Percentiles rank a stretch among this genome's conserved stretches.
Evolutionary conservation across 140 eudicot genomes (phyloP).

Genomic region (Anethum foeniculum): DNA sequence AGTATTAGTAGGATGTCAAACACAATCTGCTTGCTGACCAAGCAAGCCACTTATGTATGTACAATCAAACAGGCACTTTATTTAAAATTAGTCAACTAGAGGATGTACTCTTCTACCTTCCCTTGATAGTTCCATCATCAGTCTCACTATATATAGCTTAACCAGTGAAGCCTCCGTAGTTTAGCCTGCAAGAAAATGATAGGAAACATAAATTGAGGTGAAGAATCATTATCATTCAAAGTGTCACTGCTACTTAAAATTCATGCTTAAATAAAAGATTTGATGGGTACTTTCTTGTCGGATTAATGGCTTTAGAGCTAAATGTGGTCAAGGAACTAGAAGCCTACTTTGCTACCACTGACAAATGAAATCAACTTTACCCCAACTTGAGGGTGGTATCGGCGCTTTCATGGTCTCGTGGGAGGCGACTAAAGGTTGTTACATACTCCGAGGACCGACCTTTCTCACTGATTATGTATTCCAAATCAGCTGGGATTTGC

Average conservation of each 20-base stretch:
- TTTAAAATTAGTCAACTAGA: background rate
- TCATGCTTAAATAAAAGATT: background rate
- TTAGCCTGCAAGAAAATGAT: background rate
- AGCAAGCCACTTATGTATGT: no score
- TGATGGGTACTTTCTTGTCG: no score
- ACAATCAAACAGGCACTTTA: background rate
- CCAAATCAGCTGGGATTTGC: conserved; percentile 27
- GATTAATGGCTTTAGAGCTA: background rate
- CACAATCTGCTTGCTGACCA: no score
- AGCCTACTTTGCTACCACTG: background rate
- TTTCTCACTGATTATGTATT: conserved; percentile 30
- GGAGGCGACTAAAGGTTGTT: conserved; percentile 55
- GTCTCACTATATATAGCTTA: no score
- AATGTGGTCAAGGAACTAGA: background rate
- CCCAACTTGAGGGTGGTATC: conserved; percentile 88
- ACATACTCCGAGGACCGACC: conserved; percentile 68
- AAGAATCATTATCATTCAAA: background rate
- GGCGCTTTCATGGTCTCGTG: conserved; percentile 66
- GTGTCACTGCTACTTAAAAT: background rate
- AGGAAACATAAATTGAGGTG: background rate
- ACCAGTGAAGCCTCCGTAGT: background rate
- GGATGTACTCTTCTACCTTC: background rate
- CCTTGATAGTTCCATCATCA: background rate
- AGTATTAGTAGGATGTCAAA: no score
- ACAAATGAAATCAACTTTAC: conserved; percentile 31